Base-by-base conservation (phyloP, 2,329 filamentous ascomycete genomes). In the Talaromyces albobiverticillius region DNA sequence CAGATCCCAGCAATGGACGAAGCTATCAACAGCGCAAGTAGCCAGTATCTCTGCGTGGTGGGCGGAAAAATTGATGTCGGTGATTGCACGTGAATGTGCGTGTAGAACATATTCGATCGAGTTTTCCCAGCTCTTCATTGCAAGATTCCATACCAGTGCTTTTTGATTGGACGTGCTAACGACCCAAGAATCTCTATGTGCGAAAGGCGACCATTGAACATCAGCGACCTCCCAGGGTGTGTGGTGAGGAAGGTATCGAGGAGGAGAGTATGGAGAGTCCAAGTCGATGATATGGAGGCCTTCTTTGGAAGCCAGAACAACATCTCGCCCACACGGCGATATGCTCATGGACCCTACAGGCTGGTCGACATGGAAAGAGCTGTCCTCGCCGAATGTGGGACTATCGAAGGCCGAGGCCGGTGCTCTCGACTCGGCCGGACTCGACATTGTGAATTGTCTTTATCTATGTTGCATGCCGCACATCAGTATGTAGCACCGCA, bases 131-230 rank as follows among this genome's bases (percentile, higher is more conserved):
- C 77, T 77, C 49, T 76, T 76, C 68, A 90, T 81, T 60, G 88
- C 90, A 57, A 96, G 77, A 69, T 96, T 96, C 91, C 91, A 96
- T 18, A 96, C 89, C 48, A 96, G 78, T 18, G 92, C 94, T 62
- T 94, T 90, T 69, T 96, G 92, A 68, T 96, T 96, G 16, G 91
- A 93, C 1, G 92, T 96, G 56, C 90, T 95, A 32, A 90, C 89
- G 16, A 96, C 88, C 92, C 93, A 96, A 64, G 92, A 92, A 69
- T 95, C 89, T 46, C 92, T 84, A 18, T 83, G 84, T 11, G 92
- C 89, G 69, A 96, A 96, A 1, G 93, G 93, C 10, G 90, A 96
- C 93, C 93, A 96, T 71, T 96, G 93, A 26, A 96, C 92, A 71
- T 96, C 93, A 10, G 93, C 91, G 4, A 96, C 92, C 49, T 95